Conservation (phyloP, 176 grass and related monocot genomes). For the Lolium multiflorum region DNA sequence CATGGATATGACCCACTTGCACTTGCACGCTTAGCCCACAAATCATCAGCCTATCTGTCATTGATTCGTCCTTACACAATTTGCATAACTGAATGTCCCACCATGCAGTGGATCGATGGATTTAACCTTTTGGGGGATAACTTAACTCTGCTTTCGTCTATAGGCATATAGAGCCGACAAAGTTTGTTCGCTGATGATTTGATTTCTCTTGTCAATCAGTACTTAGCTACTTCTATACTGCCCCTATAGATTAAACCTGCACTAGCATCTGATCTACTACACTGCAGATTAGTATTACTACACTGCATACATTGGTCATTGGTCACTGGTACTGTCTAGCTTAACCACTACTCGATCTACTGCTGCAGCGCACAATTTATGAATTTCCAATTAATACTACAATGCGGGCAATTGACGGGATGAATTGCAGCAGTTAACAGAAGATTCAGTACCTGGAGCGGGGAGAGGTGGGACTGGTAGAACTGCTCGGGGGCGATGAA, state of each 20-base stretch:
- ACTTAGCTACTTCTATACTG: background rate
- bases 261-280: too few species aligned
- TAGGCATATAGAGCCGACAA: slow-evolving; percentile 29
- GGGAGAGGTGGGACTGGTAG: slow-evolving; percentile 63
- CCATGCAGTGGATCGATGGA: background rate
- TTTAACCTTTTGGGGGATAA: background rate
- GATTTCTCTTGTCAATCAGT: slow-evolving; percentile 12
- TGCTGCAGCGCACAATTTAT: background rate
- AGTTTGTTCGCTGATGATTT: background rate
- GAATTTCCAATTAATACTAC: too few species aligned
- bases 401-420: background rate
- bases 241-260: background rate
- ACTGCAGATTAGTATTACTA: background rate
- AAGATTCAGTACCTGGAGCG: slow-evolving; percentile 65
- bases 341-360: background rate
- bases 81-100: background rate
- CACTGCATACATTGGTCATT: background rate
- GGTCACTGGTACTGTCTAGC: too few species aligned
- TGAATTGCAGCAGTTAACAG: background rate
- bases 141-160: background rate
- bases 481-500: slow-evolving; percentile 76
- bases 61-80: background rate
- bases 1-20: background rate
- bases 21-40: background rate
- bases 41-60: background rate